phyloP scores from a whole-genome alignment of 371 early-diverging fungal genomes.

The Cokeromyces recurvatus region DNA sequence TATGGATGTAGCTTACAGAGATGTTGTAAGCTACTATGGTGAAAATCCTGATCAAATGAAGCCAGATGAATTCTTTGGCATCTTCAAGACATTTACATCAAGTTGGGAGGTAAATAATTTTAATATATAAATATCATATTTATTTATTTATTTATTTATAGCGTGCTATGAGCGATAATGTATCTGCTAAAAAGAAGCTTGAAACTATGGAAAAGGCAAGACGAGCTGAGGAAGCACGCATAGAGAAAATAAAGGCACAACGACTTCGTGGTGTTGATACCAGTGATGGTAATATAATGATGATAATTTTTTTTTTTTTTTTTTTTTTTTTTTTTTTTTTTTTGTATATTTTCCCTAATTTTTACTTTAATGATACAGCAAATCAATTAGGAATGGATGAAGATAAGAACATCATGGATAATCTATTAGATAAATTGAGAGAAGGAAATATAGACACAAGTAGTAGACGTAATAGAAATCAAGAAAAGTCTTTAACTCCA shows the following conservation, averaged over 20 bases:
- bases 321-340: not conserved
- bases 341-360: conserved; percentile 3
- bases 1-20: conserved; percentile 66
- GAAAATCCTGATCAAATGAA: conserved; percentile 78
- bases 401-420: conserved; percentile 81
- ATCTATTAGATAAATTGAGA: conserved; percentile 69
- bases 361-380: too few relatives aligned
- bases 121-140: not conserved
- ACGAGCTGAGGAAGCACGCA: conserved; percentile 38
- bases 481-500: conserved; percentile 22
- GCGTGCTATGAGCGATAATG: conserved; percentile 49
- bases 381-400: conserved; percentile 40
- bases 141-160: conserved; percentile 3
- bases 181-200: conserved; percentile 34
- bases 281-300: conserved; percentile 40
- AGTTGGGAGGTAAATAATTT: conserved; percentile 55
- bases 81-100: conserved; percentile 77
- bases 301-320: not conserved
- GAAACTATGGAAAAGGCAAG: conserved; percentile 41
- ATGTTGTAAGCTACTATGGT: conserved; percentile 71
- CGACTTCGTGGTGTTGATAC: conserved; percentile 44
- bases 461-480: conserved; percentile 33
- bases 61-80: conserved; percentile 88
- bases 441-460: conserved; percentile 68
- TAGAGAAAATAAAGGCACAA: conserved; percentile 39